Conservation (phyloP, 108 stramenopile species). For the Schizochytrium sp. region DNA sequence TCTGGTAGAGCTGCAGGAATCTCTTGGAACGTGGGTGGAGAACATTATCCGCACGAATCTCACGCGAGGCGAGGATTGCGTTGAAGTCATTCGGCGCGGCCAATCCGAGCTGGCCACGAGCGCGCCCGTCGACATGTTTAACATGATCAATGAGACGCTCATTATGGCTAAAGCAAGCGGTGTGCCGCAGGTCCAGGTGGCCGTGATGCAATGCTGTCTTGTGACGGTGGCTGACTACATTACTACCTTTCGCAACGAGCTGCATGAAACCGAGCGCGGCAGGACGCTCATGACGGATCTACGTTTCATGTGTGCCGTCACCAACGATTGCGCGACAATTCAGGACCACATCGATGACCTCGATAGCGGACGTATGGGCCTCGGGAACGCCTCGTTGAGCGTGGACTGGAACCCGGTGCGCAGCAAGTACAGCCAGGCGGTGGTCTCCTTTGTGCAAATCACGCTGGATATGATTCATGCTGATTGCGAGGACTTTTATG, state of each 20-base stretch:
- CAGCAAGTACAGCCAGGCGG: neutral
- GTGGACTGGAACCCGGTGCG: neutral
- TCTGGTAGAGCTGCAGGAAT: neutral
- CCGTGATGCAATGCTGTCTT: slow-evolving; percentile 4
- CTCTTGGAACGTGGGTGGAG: neutral
- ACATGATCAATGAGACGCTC: slow-evolving; percentile 11
- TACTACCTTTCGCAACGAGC: neutral
- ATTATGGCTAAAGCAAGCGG: neutral
- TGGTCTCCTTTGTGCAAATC: neutral
- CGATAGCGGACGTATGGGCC: neutral
- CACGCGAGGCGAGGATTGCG: neutral
- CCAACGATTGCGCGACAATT: neutral
- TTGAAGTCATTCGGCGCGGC: neutral
- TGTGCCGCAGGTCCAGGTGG: neutral
- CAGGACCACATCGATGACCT: neutral
- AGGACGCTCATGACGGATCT: neutral
- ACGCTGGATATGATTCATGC: neutral
- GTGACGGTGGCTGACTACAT: neutral
- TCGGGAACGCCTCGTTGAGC: neutral
- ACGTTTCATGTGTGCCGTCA: neutral
- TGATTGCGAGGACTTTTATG: neutral
- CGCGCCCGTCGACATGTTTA: neutral
- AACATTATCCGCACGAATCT: neutral
- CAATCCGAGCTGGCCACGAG: neutral
- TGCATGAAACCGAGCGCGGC: neutral